phyloP scores from a whole-genome alignment of 2,329 filamentous ascomycete species.

The Monosporascus sp. region DNA sequence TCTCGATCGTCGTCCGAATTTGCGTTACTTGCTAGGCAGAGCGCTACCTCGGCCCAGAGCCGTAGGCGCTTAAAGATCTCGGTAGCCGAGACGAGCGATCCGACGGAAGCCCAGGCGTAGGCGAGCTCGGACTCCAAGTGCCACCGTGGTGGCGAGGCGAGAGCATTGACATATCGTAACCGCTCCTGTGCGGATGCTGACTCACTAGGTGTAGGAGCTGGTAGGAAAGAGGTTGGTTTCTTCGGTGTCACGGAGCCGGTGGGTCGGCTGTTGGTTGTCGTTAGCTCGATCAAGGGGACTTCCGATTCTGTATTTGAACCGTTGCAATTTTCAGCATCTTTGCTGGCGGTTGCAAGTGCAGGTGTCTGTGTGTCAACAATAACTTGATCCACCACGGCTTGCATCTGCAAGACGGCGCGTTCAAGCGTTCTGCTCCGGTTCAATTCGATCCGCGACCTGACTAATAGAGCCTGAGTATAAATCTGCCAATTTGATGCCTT shows the following conservation, averaged over 20 bases:
- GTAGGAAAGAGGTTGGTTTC: slow-evolving; percentile 73
- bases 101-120: slow-evolving; percentile 83
- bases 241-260: slow-evolving; percentile 13
- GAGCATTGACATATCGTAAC: slow-evolving; percentile 75
- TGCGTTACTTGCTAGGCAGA: slow-evolving; percentile 69
- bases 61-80: slow-evolving; percentile 93
- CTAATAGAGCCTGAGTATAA: slow-evolving; percentile 87
- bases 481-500: slow-evolving; percentile 97
- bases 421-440: slow-evolving; percentile 85
- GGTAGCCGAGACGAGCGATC: slow-evolving; percentile 80
- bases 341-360: slow-evolving; percentile 18
- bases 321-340: slow-evolving; percentile 10
- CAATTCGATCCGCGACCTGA: slow-evolving; percentile 84
- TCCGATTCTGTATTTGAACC: slow-evolving; percentile 19
- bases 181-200: slow-evolving; percentile 72
- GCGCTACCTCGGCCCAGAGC: slow-evolving; percentile 90
- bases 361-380: slow-evolving; percentile 64
- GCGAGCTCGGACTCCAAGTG: slow-evolving; percentile 91
- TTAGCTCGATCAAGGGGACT: slow-evolving; percentile 42
- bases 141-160: slow-evolving; percentile 84
- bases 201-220: slow-evolving; percentile 67
- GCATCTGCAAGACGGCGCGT: slow-evolving; percentile 82
- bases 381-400: slow-evolving; percentile 92
- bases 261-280: slow-evolving; percentile 26
- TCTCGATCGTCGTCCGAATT: slow-evolving; percentile 54